These are phyloP conservation scores for Pseudonitzschia pungens DNA, from an alignment of 108 stramenopile species.

Conservation along the genomic window DNA sequence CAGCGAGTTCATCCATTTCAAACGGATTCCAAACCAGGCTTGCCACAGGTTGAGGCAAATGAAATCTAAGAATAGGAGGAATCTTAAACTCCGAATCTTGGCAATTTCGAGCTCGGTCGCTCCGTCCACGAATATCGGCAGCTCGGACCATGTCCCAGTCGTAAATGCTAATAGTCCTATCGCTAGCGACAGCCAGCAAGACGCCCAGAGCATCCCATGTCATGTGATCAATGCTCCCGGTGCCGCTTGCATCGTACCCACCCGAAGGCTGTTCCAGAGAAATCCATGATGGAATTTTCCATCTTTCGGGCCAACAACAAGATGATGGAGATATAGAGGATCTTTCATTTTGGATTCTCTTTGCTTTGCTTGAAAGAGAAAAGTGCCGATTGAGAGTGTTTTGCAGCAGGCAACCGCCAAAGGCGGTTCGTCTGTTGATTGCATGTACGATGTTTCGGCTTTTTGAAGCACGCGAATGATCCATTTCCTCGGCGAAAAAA, in stretches of 20 bases:
- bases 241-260: not conserved
- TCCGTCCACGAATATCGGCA: slow-evolving; percentile 24
- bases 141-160: slow-evolving; percentile 54
- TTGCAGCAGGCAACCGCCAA: not conserved
- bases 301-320: slow-evolving; percentile 6
- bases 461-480: not conserved
- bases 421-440: not conserved
- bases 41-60: slow-evolving; percentile 18
- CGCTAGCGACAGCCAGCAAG: slow-evolving; percentile 40
- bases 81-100: slow-evolving; percentile 11
- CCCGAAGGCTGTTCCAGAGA: slow-evolving; percentile 4
- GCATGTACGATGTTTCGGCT: not conserved
- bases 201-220: slow-evolving; percentile 49
- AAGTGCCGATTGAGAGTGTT: not conserved
- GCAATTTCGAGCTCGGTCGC: slow-evolving; percentile 10
- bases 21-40: slow-evolving; percentile 42
- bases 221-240: slow-evolving; percentile 27
- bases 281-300: slow-evolving; percentile 28
- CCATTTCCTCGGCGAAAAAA: not conserved
- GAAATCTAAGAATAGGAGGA: slow-evolving; percentile 33
- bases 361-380: slow-evolving; percentile 10
- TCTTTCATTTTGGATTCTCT: not conserved
- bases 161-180: slow-evolving; percentile 29
- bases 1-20: slow-evolving; percentile 37
- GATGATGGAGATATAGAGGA: not conserved